phyloP scores from a whole-genome alignment of 1,284 basidiomycete species.

The Lentinula novae-zelandiae region DNA sequence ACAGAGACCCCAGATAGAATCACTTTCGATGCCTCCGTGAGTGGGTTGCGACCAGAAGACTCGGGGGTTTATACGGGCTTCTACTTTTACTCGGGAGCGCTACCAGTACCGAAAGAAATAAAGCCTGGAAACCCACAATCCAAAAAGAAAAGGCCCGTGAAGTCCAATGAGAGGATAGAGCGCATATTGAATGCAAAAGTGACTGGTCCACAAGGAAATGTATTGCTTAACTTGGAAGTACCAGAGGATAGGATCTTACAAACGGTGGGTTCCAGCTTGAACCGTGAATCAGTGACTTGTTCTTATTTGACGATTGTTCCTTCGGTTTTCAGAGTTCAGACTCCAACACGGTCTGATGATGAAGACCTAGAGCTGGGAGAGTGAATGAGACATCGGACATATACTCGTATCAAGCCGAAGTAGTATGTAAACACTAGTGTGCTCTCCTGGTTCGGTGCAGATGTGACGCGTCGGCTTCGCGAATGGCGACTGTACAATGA shows the following conservation, averaged over 20 bases:
- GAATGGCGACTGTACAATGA: no score
- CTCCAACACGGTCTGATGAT: no score
- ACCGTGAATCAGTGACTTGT: background rate
- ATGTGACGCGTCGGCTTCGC: no score
- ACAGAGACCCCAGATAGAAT: background rate
- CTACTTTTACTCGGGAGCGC: background rate
- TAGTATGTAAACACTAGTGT: no score
- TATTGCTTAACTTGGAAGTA: background rate
- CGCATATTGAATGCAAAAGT: background rate
- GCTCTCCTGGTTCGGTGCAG: no score
- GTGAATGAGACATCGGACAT: background rate
- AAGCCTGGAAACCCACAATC: background rate
- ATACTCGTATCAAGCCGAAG: background rate
- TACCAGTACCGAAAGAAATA: background rate
- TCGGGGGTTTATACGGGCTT: background rate
- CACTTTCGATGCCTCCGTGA: background rate
- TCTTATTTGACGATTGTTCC: background rate
- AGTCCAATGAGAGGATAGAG: background rate
- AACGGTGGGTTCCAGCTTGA: background rate
- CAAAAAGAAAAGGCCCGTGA: background rate
- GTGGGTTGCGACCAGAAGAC: background rate
- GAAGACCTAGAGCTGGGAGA: no score
- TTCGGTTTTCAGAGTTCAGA: no score
- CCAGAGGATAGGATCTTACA: background rate
- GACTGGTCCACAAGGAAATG: background rate